Evolutionary conservation across 345 rosid genomes (phyloP), one percentile per base, ranked within the genome.

Genomic region (Iberis pinnata): DNA sequence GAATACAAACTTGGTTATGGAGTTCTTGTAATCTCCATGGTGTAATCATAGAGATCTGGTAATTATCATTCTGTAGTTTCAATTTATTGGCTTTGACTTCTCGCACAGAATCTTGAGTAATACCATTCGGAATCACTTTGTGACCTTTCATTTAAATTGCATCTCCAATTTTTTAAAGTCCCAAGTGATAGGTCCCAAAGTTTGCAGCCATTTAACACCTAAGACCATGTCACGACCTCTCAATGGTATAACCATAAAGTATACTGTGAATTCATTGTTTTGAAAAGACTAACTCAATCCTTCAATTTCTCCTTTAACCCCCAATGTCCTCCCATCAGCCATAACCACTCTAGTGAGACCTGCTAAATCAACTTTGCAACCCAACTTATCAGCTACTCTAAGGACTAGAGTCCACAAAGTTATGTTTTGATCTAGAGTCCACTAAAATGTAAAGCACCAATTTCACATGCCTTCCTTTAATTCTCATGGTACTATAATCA

Each of bases 221-320:
- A 47, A 2, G 1, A 47, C 52, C 37, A 47, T 47, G 9, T 27
- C 37, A 4, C 8, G 0, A 1, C 32, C 32, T 22, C 14, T 6
- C 0, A 24, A 4, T 0, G 33, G 18, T 12, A 24, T 45, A 0
- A 45, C 0, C 12, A 45, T 8, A 0, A 24, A 2, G 4, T 45
- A 12, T 0, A 32, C 9, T 3, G 13, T 5, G 4, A 22, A n/a
- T 0, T 0, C 1, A n/a, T n/a, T n/a, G n/a, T n/a, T 0, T 0
- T 13, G 5, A n/a, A 45, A 45, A 0, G n/a, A 9, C 38, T 13
- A 33, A 2, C 11, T 0, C 3, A 1, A 0, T n/a, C 29, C n/a
- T n/a, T n/a, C 0, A 24, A 4, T 3, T 1, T 13, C 0, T 12
- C 49, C 2, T 12, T 5, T 1, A 44, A 15, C 1, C 2, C n/a